phyloP scores from a whole-genome alignment of 768 basidiomycete species.

The Leccinum subtestaceum region DNA sequence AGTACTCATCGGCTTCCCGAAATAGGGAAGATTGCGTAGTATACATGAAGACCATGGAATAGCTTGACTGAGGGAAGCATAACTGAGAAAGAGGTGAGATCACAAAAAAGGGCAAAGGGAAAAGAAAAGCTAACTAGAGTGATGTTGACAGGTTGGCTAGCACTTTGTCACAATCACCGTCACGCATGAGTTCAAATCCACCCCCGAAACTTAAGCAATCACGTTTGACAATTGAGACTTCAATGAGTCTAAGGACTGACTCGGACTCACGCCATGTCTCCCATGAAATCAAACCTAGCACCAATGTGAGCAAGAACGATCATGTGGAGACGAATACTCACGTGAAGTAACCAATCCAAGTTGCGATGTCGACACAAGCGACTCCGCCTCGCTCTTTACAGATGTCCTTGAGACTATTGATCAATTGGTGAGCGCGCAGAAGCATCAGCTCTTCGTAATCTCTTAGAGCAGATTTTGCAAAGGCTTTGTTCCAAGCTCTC shows the following conservation, averaged over 20 bases:
- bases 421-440: slow-evolving; percentile 20
- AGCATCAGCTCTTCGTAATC: slow-evolving; percentile 28
- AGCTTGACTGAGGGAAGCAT: slow-evolving; percentile 13
- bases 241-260: not conserved
- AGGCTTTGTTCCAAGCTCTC: slow-evolving; percentile 34
- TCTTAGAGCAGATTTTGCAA: slow-evolving; percentile 26
- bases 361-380: slow-evolving; percentile 13
- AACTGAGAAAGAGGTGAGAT: slow-evolving; percentile 13
- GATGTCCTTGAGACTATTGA: slow-evolving; percentile 9
- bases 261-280: slow-evolving; percentile 28
- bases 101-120: not conserved
- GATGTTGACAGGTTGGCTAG: slow-evolving; percentile 29
- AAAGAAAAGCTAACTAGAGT: slow-evolving; percentile 25
- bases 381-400: slow-evolving; percentile 13
- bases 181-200: slow-evolving; percentile 37
- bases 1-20: slow-evolving; percentile 28
- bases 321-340: slow-evolving; percentile 5
- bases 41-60: slow-evolving; percentile 27
- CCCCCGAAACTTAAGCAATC: slow-evolving; percentile 34
- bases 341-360: slow-evolving; percentile 24
- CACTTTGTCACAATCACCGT: slow-evolving; percentile 34
- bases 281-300: slow-evolving; percentile 27
- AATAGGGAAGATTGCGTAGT: slow-evolving; percentile 29
- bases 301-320: not conserved
- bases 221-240: not conserved